A percentile compares a stretch with the other conserved stretches of the same genome.
phyloP scores from a whole-genome alignment of 495 filamentous ascomycete species.

The Lasiosphaeris hirsuta region DNA sequence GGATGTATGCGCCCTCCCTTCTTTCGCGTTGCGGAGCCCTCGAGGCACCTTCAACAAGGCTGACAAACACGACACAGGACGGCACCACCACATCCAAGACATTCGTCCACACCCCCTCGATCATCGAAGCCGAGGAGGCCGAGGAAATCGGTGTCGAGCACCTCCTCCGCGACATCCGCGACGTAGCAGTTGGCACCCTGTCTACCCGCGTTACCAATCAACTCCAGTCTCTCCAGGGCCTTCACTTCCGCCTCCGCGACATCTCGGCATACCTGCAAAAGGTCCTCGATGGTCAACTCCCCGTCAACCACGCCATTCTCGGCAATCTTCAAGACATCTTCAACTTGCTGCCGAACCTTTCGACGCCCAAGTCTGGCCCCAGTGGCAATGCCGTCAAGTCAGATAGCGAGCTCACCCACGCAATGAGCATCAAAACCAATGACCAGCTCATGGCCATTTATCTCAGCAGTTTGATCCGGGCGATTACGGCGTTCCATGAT shows the following conservation, averaged over 20 bases:
- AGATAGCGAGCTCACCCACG: conserved; percentile 76
- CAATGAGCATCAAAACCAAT: conserved; percentile 98
- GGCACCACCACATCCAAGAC: conserved; percentile 96
- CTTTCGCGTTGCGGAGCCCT: too few relatives aligned
- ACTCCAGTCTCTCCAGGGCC: conserved; percentile 92
- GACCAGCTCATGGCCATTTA: conserved; percentile 99
- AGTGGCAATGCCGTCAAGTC: conserved; percentile 47
- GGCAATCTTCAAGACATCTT: conserved; percentile 98
- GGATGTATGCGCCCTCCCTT: conserved; percentile 65
- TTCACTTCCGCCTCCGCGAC: conserved; percentile 92
- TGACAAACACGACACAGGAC: conserved; percentile 56
- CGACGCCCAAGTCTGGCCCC: conserved; percentile 62
- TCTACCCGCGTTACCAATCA: conserved; percentile 97
- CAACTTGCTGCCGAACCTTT: conserved; percentile 95
- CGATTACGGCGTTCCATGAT: conserved; percentile 98
- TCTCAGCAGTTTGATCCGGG: conserved; percentile 89
- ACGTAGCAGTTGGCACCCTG: conserved; percentile 97
- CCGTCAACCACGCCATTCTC: conserved; percentile 95
- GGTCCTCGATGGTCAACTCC: conserved; percentile 85
- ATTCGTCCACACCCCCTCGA: conserved; percentile 98
- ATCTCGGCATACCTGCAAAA: conserved; percentile 95
- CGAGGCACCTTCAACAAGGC: too few relatives aligned
- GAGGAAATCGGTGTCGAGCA: conserved; percentile 99
- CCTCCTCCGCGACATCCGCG: conserved; percentile 93
- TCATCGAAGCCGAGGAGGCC: conserved; percentile 97